Conservation (phyloP, 768 basidiomycete species). For the Sutorius australiensis region DNA sequence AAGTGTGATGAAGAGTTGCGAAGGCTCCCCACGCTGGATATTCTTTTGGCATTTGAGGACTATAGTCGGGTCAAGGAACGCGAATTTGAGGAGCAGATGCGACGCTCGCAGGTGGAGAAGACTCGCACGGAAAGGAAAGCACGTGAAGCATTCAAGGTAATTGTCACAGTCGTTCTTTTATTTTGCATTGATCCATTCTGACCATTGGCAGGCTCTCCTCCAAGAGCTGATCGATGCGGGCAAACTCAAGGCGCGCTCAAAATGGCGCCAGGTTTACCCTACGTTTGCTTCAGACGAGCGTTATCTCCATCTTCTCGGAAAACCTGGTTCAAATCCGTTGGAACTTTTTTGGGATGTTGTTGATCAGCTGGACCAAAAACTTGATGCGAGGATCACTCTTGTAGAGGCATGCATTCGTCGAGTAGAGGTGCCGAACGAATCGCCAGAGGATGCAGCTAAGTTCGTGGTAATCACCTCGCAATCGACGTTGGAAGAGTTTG, state of each 20-base stretch:
- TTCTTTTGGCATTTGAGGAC: conserved; percentile 91
- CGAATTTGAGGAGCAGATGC: conserved; percentile 86
- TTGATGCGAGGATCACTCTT: conserved; percentile 72
- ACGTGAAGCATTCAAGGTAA: conserved; percentile 84
- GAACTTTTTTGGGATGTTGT: conserved; percentile 96
- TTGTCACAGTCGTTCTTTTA: not conserved
- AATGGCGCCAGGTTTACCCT: conserved; percentile 90
- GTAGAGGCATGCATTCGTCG: conserved; percentile 60
- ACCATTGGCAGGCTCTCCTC: conserved; percentile 55
- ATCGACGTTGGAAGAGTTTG: conserved; percentile 65
- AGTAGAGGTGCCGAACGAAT: conserved; percentile 31
- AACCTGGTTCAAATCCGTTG: conserved; percentile 90
- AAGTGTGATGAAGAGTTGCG: conserved; percentile 70
- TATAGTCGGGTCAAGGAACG: conserved; percentile 86
- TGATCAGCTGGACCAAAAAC: conserved; percentile 80
- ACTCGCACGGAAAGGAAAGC: conserved; percentile 83
- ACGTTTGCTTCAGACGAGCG: conserved; percentile 70
- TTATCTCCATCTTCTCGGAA: conserved; percentile 87
- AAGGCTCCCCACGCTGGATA: conserved; percentile 84
- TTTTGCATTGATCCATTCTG: not conserved
- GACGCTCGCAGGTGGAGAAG: conserved; percentile 77
- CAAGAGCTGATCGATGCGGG: conserved; percentile 61
- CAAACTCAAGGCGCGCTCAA: conserved; percentile 73
- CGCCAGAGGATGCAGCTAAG: conserved; percentile 29
- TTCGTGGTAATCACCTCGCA: conserved; percentile 44